phyloP scores from a whole-genome alignment of 306 rosid genomes.

The Casuarina equisetifolia region DNA sequence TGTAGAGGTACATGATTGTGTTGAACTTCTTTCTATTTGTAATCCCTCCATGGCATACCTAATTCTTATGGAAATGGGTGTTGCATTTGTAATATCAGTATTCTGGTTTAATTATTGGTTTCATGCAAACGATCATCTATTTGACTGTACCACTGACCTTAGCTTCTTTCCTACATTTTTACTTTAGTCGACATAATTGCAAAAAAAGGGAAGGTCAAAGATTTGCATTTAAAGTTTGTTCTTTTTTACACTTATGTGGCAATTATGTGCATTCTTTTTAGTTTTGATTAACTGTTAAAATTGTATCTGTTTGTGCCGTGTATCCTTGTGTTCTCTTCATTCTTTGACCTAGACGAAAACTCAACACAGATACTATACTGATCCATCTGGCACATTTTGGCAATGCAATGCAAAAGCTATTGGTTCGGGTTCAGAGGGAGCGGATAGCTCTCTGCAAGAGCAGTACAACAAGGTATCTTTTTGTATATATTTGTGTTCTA shows the following conservation, averaged over 20 bases:
- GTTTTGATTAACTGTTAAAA: constrained; percentile 4
- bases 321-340: neutral
- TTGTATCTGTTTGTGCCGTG: constrained; percentile 8
- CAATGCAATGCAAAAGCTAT: constrained; percentile 99
- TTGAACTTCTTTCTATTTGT: neutral
- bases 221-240: neutral
- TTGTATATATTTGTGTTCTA: neutral
- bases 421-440: constrained; percentile 99
- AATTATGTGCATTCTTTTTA: neutral
- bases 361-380: constrained; percentile 78
- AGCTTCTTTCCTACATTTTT: neutral
- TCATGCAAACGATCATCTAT: no score
- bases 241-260: neutral
- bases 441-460: constrained; percentile 98
- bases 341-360: constrained; percentile 19
- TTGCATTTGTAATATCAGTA: neutral
- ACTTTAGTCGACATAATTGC: neutral
- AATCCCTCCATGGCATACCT: neutral
- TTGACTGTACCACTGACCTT: neutral
- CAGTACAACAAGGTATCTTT: constrained; percentile 85
- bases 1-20: neutral
- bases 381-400: constrained; percentile 99
- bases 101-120: no score
- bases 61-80: neutral
- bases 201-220: neutral